Percentiles rank a stretch among this genome's conserved stretches.
These are phyloP conservation scores for Aspergillus jensenii DNA, from an alignment of 2,329 filamentous ascomycete species.

Conservation along the genomic window DNA sequence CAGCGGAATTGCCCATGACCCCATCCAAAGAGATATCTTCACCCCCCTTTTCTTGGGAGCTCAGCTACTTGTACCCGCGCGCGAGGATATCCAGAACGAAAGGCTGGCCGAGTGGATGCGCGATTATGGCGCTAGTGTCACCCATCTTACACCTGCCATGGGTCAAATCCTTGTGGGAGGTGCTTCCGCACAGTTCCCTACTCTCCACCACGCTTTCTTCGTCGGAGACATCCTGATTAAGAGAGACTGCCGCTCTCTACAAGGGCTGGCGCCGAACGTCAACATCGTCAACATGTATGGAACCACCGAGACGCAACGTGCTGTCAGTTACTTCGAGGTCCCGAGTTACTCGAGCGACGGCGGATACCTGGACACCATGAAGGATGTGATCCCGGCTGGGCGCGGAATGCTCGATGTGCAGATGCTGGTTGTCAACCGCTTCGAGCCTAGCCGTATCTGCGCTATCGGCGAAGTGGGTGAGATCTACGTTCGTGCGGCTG, in stretches of 20 bases:
- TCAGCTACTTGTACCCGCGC: constrained; percentile 72
- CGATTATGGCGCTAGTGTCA: constrained; percentile 71
- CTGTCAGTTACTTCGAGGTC: constrained; percentile 81
- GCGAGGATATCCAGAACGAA: constrained; percentile 84
- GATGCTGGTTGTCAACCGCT: constrained; percentile 75
- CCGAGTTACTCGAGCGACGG: constrained; percentile 65
- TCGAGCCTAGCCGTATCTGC: constrained; percentile 68
- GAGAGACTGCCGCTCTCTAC: constrained; percentile 75
- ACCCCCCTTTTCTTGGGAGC: constrained; percentile 86
- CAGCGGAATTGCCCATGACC: constrained; percentile 72
- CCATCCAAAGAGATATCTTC: constrained; percentile 71
- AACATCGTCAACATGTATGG: constrained; percentile 85
- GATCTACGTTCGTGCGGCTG: constrained; percentile 77
- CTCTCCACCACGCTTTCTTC: constrained; percentile 78
- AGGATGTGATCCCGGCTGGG: constrained; percentile 79
- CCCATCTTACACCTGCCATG: constrained; percentile 94
- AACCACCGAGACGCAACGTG: constrained; percentile 79
- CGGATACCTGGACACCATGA: constrained; percentile 61
- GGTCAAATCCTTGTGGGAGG: constrained; percentile 90
- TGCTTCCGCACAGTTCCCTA: constrained; percentile 72
- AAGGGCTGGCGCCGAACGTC: constrained; percentile 71
- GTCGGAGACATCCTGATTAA: constrained; percentile 89
- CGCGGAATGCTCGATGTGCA: constrained; percentile 88
- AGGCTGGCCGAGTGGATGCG: constrained; percentile 85
- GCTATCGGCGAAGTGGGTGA: constrained; percentile 80